Evolutionary conservation across 148 eudicot species (phyloP).

Genomic region (Persicaria tinctoria): DNA sequence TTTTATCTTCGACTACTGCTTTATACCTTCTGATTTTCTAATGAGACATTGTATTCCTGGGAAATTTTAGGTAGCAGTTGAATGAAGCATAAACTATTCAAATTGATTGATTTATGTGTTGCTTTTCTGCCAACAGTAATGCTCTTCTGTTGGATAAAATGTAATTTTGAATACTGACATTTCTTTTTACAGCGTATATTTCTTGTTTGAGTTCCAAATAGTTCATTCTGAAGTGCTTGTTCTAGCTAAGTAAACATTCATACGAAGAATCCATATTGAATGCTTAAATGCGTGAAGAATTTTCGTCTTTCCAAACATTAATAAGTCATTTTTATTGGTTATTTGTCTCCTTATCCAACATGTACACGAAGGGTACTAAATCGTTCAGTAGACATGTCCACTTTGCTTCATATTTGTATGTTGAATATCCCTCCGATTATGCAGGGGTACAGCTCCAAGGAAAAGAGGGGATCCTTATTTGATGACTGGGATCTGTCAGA

Average conservation of each 20-base stretch:
- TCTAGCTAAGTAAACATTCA: background rate
- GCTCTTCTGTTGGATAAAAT: background rate
- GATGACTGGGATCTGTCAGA: constrained; percentile 98
- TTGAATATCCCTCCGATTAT: background rate
- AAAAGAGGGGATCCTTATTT: constrained; percentile 56
- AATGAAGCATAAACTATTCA: background rate
- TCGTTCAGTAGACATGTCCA: background rate
- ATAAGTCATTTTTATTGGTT: background rate
- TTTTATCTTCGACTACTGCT: background rate
- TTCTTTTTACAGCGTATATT: background rate
- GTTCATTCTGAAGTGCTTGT: background rate
- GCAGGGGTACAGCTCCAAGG: constrained; percentile 94
- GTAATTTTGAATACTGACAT: background rate
- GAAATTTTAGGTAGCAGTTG: background rate
- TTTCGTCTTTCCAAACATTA: background rate
- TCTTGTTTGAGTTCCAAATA: background rate
- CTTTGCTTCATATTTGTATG: background rate
- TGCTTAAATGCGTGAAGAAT: background rate
- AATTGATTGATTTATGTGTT: background rate
- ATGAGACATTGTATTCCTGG: background rate
- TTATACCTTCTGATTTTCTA: background rate
- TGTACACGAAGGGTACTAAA: background rate
- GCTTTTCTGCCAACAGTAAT: background rate
- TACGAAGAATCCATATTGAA: background rate
- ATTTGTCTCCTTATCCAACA: background rate